A percentile compares a stretch with the other conserved stretches of the same genome.
These are phyloP conservation scores for Aureobasidium namibiae DNA, from an alignment of 2,329 filamentous ascomycete species.

Conservation along the genomic window DNA sequence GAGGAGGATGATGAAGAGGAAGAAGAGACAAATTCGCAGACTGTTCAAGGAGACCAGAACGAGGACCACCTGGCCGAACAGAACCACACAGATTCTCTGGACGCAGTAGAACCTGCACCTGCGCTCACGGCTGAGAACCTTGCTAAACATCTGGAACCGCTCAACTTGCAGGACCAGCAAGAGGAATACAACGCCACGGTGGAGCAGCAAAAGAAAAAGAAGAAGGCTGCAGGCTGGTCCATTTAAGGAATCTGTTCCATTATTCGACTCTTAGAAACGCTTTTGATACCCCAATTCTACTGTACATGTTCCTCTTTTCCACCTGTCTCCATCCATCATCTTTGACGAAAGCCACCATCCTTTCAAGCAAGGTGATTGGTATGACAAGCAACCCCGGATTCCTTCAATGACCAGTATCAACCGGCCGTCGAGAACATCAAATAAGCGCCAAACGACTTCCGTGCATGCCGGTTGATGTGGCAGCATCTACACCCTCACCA, in stretches of 20 bases:
- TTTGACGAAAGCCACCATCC: no score
- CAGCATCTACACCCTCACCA: no score
- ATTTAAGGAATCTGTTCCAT: constrained; percentile 20
- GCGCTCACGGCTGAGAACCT: not conserved
- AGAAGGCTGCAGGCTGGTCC: constrained; percentile 30
- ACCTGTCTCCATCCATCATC: not conserved
- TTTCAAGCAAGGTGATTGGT: not conserved
- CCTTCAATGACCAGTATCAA: not conserved
- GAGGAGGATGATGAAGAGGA: constrained; percentile 13
- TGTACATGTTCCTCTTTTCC: not conserved
- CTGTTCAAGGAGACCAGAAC: constrained; percentile 19
- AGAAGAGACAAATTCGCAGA: not conserved
- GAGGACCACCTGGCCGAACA: constrained; percentile 3
- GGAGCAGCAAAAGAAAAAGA: constrained; percentile 26
- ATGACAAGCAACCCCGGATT: not conserved
- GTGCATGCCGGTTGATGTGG: no score
- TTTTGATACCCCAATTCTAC: constrained; percentile 8
- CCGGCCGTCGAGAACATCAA: not conserved
- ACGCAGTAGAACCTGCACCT: not conserved
- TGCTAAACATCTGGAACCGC: constrained; percentile 17
- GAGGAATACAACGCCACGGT: constrained; percentile 18
- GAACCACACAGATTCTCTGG: not conserved
- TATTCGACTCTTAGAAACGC: not conserved
- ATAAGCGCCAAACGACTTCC: no score
- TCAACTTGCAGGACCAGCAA: constrained; percentile 23